phyloP scores from a whole-genome alignment of 2,329 filamentous ascomycete genomes.

The Bertia moriformis region DNA sequence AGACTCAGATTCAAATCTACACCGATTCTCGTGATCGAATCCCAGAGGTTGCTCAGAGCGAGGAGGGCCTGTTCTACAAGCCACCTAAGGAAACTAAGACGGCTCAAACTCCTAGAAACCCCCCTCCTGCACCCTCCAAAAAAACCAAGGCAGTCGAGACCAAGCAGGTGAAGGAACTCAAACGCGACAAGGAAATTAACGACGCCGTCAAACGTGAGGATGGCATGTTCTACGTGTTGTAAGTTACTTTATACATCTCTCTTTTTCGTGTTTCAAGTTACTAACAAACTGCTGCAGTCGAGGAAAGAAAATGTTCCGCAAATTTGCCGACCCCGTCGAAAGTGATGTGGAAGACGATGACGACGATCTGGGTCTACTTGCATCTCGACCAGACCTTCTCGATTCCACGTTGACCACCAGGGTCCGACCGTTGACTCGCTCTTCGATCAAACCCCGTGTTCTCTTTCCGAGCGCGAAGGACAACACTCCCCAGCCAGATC shows the following conservation, averaged over 20 bases:
- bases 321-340: slow-evolving; percentile 26
- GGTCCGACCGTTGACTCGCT: slow-evolving; percentile 36
- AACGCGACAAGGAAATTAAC: slow-evolving; percentile 25
- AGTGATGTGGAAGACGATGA: slow-evolving; percentile 22
- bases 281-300: slow-evolving; percentile 27
- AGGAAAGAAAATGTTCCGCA: slow-evolving; percentile 44
- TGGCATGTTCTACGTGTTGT: slow-evolving; percentile 48
- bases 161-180: slow-evolving; percentile 4
- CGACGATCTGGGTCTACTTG: slow-evolving; percentile 22
- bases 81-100: slow-evolving; percentile 9
- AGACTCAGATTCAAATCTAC: slow-evolving; percentile 36
- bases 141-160: too few species aligned
- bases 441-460: slow-evolving; percentile 42
- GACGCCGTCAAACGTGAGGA: slow-evolving; percentile 34
- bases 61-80: slow-evolving; percentile 39
- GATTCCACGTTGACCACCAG: slow-evolving; percentile 4
- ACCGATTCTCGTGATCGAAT: slow-evolving; percentile 49
- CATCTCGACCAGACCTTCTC: slow-evolving; percentile 17
- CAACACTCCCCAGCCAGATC: slow-evolving; percentile 5
- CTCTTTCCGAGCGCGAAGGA: slow-evolving; percentile 35
- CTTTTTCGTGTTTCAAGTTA: slow-evolving; percentile 2
- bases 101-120: neutral
- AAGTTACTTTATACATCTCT: slow-evolving; percentile 19
- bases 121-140: too few species aligned
- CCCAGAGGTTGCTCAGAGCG: slow-evolving; percentile 30